Conservation (phyloP, 306 rosid genomes). For the Rosa rugosa region DNA sequence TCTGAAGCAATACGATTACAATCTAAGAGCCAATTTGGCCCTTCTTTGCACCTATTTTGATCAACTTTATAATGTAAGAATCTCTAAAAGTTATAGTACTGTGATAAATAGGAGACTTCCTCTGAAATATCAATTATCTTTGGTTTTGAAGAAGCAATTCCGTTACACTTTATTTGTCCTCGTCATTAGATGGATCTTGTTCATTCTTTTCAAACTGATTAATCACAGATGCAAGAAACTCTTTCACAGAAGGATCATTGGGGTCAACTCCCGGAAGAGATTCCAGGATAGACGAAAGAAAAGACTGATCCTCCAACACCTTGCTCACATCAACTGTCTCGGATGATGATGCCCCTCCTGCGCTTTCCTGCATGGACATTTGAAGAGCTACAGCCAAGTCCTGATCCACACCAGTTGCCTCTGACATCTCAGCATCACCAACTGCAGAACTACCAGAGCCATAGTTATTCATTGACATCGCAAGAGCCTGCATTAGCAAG, state of each 20-base stretch:
- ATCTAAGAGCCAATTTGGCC: background rate
- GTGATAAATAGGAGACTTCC: background rate
- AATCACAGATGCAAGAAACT: constrained; percentile 34
- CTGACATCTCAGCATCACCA: constrained; percentile 40
- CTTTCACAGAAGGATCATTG: constrained; percentile 42
- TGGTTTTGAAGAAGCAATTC: background rate
- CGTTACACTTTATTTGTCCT: constrained; percentile 24
- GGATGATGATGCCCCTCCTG: background rate
- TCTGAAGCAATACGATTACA: background rate
- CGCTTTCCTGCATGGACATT: constrained; percentile 41
- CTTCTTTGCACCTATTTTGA: too few species aligned
- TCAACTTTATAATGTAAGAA: too few species aligned
- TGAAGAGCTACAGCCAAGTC: constrained; percentile 42
- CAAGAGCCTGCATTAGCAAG: constrained; percentile 30
- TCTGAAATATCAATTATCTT: too few species aligned
- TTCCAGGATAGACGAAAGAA: constrained; percentile 37
- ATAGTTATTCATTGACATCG: constrained; percentile 22
- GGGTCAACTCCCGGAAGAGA: constrained; percentile 49
- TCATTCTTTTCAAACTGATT: constrained; percentile 31
- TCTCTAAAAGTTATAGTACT: too few species aligned
- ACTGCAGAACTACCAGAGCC: constrained; percentile 18
- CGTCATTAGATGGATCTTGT: constrained; percentile 23
- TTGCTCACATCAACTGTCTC: constrained; percentile 28
- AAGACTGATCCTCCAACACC: constrained; percentile 37
- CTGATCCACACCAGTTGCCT: constrained; percentile 26